These are phyloP conservation scores for Scutellaria galericulata DNA, from an alignment of 257 asterid genomes.

Conservation along the genomic window DNA sequence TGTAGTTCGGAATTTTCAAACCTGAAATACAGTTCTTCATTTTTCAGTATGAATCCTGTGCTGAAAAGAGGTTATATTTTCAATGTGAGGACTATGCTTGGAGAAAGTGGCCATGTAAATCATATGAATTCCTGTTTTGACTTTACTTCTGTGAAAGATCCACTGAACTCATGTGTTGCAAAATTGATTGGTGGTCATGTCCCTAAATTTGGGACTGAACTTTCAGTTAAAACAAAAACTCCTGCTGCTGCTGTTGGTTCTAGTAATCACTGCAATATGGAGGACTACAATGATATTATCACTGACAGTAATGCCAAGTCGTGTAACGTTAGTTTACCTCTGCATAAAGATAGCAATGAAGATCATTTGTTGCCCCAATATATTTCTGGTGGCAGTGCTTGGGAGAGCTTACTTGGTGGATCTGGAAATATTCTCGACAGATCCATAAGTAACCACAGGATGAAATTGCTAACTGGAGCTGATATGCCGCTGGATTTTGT, in stretches of 20 bases:
- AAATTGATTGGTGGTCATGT: constrained; percentile 42
- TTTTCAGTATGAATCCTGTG: constrained; percentile 72
- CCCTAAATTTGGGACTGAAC: constrained; percentile 45
- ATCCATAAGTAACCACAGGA: constrained; percentile 42
- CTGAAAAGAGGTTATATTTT: constrained; percentile 50
- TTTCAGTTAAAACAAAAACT: constrained; percentile 47
- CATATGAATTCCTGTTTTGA: constrained; percentile 58
- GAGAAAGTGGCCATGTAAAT: constrained; percentile 46
- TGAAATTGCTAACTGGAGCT: constrained; percentile 55
- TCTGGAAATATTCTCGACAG: constrained; percentile 47
- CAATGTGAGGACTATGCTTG: constrained; percentile 45
- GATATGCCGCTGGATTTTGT: constrained; percentile 94
- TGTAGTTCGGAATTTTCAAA: constrained; percentile 43
- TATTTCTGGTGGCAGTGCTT: constrained; percentile 70
- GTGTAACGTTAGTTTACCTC: constrained; percentile 39
- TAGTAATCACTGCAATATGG: constrained; percentile 30
- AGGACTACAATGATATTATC: constrained; percentile 35
- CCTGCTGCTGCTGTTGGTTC: constrained; percentile 43
- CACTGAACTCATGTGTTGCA: constrained; percentile 50
- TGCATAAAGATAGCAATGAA: constrained; percentile 38
- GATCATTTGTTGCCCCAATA: constrained; percentile 39
- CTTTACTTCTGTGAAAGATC: constrained; percentile 76
- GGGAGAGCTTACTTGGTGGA: constrained; percentile 84
- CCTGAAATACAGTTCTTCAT: constrained; percentile 51
- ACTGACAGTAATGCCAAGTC: constrained; percentile 37